phyloP scores from a whole-genome alignment of 495 filamentous ascomycete genomes.

The Penicillium cosmopolitanum region DNA sequence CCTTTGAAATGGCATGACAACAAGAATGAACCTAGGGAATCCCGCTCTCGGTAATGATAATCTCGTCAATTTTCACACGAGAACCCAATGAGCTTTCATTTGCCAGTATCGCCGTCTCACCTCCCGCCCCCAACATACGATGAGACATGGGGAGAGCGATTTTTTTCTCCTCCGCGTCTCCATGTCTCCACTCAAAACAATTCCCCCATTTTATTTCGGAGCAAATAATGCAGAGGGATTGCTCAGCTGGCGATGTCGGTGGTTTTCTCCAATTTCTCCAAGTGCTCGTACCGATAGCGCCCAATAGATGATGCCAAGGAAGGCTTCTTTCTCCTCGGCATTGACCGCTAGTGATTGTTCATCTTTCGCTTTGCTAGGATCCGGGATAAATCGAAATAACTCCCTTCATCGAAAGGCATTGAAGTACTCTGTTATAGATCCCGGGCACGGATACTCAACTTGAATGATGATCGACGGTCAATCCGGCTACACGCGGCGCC shows the following conservation, averaged over 20 bases:
- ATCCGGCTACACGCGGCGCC: too few relatives aligned
- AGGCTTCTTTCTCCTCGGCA: not conserved
- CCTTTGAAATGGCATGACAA: not conserved
- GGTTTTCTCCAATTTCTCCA: constrained; percentile 7
- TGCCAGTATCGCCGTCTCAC: constrained; percentile 5
- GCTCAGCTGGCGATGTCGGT: not conserved
- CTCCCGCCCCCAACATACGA: not conserved
- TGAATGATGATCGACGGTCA: too few relatives aligned
- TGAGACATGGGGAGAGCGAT: constrained; percentile 4
- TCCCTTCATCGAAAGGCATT: too few relatives aligned
- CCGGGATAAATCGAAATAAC: too few relatives aligned
- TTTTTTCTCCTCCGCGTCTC: not conserved
- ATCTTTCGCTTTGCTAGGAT: too few relatives aligned
- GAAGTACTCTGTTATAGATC: too few relatives aligned
- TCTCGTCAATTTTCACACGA: not conserved
- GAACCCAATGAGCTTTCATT: not conserved
- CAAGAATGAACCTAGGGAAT: not conserved
- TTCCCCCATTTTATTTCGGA: not conserved
- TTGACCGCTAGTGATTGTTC: too few relatives aligned
- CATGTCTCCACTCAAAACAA: not conserved
- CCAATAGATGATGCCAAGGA: not conserved
- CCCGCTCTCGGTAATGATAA: not conserved
- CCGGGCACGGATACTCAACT: too few relatives aligned
- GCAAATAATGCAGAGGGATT: not conserved
- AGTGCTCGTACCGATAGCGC: not conserved